Base-by-base conservation (phyloP, 2,329 filamentous ascomycete genomes). In the Alternaria panax region DNA sequence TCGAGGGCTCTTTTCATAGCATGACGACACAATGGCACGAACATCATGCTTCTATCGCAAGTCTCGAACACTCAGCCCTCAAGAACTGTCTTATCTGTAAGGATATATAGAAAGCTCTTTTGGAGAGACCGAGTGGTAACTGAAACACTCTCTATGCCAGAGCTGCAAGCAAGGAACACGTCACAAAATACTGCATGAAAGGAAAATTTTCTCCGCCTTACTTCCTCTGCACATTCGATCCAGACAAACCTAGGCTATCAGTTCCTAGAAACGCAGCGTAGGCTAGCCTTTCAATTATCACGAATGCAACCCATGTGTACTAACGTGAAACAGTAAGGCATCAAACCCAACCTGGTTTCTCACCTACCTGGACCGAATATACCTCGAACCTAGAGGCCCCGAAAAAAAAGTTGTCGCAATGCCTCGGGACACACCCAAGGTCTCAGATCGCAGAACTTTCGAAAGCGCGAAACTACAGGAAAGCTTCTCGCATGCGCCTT, bases 1-100 rank as follows among this genome's bases (percentile, higher is more conserved):
- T 34, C 12, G 12, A 34, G 3, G 30, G 30, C 30, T 34, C 30
- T 32, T 16, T 32, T 32, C 28, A 1, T 3, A 3, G 28, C 8
- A 11, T n/a, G 9, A 12, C 2, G 3, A 4, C 0, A 1, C 8
- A 2, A 3, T 30, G 3, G 5, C 0, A 1, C 8, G 1, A 3
- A 9, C 30, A 32, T 34, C 30, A 34, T 16, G 0, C 12, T 34
- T 34, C 30, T 14, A 6, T 16, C 4, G 11, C 12, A 14, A 16
- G 5, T 34, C 30, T 34, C 30, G 30, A 14, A 16, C 0, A 14
- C 3, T 12, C 14, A 34, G 30, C 30, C 5, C 0, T 3, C 2
- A 7, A 2, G 12, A 34, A 34, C 30, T 34, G 30, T 7, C 1
- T 34, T 0, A 34, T 34, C 5, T 34, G 30, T 1, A 34, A 6